These are phyloP conservation scores for Mycena polygramma DNA, from an alignment of 768 basidiomycete species.

Conservation along the genomic window DNA sequence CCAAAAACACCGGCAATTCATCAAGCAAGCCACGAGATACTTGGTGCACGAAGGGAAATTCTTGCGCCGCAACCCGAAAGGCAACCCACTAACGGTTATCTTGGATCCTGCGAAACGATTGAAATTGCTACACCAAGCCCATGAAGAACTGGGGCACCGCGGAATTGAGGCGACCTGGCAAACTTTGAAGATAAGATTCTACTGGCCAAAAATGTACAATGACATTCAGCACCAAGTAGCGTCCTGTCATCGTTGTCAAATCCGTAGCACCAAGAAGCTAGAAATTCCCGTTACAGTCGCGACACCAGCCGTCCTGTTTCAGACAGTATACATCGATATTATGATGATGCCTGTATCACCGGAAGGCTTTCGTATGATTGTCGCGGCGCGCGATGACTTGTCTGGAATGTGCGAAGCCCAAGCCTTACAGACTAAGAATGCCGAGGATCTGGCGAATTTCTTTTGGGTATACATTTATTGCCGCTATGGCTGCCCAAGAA, in stretches of 20 bases:
- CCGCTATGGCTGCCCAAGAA: conserved; percentile 45
- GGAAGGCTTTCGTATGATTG: conserved; percentile 24
- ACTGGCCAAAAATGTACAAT: background rate
- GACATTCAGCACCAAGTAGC: conserved; percentile 22
- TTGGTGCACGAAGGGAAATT: background rate
- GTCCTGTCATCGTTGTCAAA: conserved; percentile 48
- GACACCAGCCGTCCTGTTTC: conserved; percentile 32
- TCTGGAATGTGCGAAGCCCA: conserved; percentile 45
- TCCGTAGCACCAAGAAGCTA: conserved; percentile 25
- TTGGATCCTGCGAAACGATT: too few species aligned
- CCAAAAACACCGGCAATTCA: background rate
- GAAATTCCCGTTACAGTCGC: conserved; percentile 37
- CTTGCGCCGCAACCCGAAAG: background rate
- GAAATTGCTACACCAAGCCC: too few species aligned
- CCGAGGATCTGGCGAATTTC: conserved; percentile 43
- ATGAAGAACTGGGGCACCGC: too few species aligned
- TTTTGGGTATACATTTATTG: conserved; percentile 51
- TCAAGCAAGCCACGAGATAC: background rate
- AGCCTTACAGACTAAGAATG: conserved; percentile 35
- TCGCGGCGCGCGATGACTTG: conserved; percentile 43
- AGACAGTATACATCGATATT: conserved; percentile 43
- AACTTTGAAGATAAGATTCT: background rate
- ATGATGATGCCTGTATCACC: conserved; percentile 44
- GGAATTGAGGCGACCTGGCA: too few species aligned
- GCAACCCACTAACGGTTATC: too few species aligned